Percentiles rank a stretch among this genome's conserved stretches.
Conservation (phyloP, 345 rosid species). For the Aquilaria sinensis region DNA sequence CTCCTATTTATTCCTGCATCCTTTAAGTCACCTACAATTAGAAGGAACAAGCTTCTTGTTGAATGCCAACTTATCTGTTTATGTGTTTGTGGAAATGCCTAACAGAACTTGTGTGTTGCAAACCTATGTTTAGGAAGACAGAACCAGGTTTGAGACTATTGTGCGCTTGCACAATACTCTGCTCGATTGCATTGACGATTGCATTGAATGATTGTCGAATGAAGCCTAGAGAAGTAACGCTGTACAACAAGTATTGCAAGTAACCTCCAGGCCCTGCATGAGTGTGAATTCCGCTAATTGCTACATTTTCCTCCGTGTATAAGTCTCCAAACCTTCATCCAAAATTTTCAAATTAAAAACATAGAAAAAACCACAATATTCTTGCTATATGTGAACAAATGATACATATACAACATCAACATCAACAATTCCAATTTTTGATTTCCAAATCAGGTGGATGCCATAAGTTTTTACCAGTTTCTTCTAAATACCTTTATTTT, state of each 20-base stretch:
- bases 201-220: constrained; percentile 49
- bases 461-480: too few species aligned
- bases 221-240: constrained; percentile 47
- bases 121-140: constrained; percentile 35
- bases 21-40: constrained; percentile 35
- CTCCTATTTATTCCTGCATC: constrained; percentile 52
- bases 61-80: too few species aligned
- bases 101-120: background rate
- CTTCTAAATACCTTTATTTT: too few species aligned
- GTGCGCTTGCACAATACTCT: constrained; percentile 48
- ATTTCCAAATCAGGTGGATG: too few species aligned
- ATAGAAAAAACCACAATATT: too few species aligned
- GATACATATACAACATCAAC: too few species aligned
- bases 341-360: background rate
- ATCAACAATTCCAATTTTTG: too few species aligned
- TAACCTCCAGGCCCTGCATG: constrained; percentile 60
- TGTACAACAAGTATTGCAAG: constrained; percentile 44
- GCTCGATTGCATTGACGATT: constrained; percentile 42
- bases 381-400: too few species aligned
- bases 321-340: constrained; percentile 37
- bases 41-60: too few species aligned
- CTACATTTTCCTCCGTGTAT: constrained; percentile 49
- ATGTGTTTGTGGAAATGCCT: background rate
- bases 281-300: constrained; percentile 55
- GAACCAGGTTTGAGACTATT: constrained; percentile 41